phyloP scores from a whole-genome alignment of 2,329 filamentous ascomycete species.

The Pestalotiopsis fici region DNA sequence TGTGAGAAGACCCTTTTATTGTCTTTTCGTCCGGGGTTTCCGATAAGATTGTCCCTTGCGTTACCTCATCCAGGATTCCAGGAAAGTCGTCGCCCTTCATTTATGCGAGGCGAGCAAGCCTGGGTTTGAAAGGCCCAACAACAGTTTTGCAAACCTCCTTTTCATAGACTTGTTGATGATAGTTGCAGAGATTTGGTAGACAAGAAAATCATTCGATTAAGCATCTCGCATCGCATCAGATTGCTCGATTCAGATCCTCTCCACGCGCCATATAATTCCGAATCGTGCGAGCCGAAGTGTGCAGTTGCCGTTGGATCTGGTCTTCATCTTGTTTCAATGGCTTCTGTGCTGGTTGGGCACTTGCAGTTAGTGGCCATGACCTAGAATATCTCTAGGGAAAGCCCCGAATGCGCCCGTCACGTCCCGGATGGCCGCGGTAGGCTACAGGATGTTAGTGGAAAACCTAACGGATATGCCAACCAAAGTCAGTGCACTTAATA shows the following conservation, averaged over 20 bases:
- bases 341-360: not conserved
- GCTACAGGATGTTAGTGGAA: not conserved
- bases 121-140: not conserved
- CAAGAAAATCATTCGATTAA: not conserved
- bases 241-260: not conserved
- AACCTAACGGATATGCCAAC: not conserved
- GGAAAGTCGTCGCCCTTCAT: not conserved
- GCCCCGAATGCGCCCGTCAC: not conserved
- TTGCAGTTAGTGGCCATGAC: not conserved
- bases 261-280: not conserved
- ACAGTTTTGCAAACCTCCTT: not conserved
- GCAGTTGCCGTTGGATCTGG: not conserved
- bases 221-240: not conserved
- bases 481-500: not conserved
- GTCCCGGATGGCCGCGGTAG: not conserved
- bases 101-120: not conserved
- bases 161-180: not conserved
- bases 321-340: not conserved
- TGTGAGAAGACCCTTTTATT: not conserved
- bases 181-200: not conserved
- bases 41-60: not conserved
- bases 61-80: not conserved
- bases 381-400: constrained; percentile 1
- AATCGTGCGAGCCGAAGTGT: not conserved
- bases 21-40: not conserved